Conservation (phyloP, 306 rosid species). For the Senna siamea region DNA sequence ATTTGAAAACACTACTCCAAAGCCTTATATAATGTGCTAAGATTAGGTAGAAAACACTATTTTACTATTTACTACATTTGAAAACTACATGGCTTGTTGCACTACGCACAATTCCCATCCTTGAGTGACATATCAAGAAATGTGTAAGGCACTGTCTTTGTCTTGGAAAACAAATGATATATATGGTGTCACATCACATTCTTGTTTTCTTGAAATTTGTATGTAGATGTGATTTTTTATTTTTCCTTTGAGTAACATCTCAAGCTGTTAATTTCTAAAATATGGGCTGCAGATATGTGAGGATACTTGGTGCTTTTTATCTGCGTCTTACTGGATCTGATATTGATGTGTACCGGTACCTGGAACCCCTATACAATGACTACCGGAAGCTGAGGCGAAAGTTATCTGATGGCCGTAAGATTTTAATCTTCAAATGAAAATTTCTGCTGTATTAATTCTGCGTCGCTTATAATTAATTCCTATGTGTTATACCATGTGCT, state of each 20-base stretch:
- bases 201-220: neutral
- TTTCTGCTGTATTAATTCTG: neutral
- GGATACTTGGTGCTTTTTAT: slow-evolving; percentile 92
- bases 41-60: neutral
- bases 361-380: slow-evolving; percentile 91
- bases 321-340: slow-evolving; percentile 92
- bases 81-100: neutral
- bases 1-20: no score
- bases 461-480: neutral
- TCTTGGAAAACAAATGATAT: neutral
- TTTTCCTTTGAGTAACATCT: neutral
- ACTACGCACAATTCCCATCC: neutral
- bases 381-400: slow-evolving; percentile 78
- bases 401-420: slow-evolving; percentile 79
- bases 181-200: neutral
- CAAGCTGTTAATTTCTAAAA: neutral
- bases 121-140: neutral
- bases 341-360: slow-evolving; percentile 78
- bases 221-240: neutral
- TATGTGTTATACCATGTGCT: neutral
- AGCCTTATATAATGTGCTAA: neutral
- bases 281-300: slow-evolving; percentile 66
- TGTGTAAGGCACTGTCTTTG: neutral
- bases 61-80: neutral
- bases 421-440: neutral